Conservation (phyloP, 306 rosid genomes). For the Fragaria iinumae region DNA sequence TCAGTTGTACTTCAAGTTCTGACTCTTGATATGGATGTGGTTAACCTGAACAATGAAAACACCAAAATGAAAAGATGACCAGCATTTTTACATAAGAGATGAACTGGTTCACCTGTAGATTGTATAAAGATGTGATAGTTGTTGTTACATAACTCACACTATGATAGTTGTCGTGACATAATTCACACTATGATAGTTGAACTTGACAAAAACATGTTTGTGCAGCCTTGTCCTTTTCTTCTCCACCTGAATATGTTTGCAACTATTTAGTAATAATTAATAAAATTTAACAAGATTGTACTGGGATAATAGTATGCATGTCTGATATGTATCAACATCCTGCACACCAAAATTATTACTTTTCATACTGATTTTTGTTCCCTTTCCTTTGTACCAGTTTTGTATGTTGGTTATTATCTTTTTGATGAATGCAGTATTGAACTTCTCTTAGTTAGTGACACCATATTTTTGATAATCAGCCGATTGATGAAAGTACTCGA, state of each 20-base stretch:
- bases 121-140: neutral
- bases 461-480: conserved; percentile 44
- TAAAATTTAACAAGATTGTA: neutral
- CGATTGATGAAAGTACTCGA: conserved; percentile 62
- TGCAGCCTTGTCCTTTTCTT: neutral
- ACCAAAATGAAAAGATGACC: neutral
- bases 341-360: neutral
- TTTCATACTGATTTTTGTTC: neutral
- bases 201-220: neutral
- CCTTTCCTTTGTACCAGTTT: neutral
- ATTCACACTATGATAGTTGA: neutral
- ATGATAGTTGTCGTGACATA: neutral
- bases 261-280: neutral
- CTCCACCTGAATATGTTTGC: neutral
- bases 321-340: neutral
- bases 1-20: neutral
- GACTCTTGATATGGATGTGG: neutral
- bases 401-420: neutral
- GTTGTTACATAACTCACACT: neutral
- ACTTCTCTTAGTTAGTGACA: neutral
- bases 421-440: neutral
- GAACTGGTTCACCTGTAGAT: neutral
- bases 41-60: neutral
- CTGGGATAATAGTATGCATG: neutral
- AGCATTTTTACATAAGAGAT: neutral